A percentile compares a stretch with the other conserved stretches of the same genome.
Conservation (phyloP, 1,284 basidiomycete genomes). For the Puccinia novopanici region DNA sequence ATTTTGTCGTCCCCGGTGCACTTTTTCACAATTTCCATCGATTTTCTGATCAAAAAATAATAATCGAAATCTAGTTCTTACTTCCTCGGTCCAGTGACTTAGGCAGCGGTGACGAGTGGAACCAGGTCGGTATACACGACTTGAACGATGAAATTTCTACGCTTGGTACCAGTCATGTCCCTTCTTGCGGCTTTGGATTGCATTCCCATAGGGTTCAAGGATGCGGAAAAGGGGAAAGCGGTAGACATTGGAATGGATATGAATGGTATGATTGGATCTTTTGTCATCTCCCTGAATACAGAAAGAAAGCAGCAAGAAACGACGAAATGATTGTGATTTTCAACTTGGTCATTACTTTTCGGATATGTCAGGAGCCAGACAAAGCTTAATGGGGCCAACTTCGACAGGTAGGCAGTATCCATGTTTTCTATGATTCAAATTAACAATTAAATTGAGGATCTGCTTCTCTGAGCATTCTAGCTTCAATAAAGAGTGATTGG, state of each 20-base stretch:
- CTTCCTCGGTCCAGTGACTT: no score
- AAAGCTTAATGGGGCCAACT: not conserved
- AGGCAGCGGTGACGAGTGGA: no score
- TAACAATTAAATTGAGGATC: not conserved
- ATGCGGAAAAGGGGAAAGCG: not conserved
- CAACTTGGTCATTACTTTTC: not conserved
- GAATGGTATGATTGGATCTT: not conserved
- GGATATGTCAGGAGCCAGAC: not conserved
- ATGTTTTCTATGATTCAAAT: not conserved
- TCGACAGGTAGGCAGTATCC: not conserved
- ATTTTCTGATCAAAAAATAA: no score
- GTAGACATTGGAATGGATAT: not conserved
- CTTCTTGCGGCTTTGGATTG: not conserved
- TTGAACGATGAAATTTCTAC: not conserved
- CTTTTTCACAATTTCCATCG: no score
- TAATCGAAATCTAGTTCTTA: no score
- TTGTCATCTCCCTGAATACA: not conserved
- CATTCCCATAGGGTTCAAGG: not conserved
- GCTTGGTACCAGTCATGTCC: not conserved
- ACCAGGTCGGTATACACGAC: no score
- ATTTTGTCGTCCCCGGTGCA: no score
- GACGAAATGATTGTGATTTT: no score
- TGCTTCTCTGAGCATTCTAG: not conserved
- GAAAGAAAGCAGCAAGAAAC: not conserved
- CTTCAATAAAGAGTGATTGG: not conserved